phyloP scores from a whole-genome alignment of 2,329 filamentous ascomycete genomes.

The Aureobasidium sp. region DNA sequence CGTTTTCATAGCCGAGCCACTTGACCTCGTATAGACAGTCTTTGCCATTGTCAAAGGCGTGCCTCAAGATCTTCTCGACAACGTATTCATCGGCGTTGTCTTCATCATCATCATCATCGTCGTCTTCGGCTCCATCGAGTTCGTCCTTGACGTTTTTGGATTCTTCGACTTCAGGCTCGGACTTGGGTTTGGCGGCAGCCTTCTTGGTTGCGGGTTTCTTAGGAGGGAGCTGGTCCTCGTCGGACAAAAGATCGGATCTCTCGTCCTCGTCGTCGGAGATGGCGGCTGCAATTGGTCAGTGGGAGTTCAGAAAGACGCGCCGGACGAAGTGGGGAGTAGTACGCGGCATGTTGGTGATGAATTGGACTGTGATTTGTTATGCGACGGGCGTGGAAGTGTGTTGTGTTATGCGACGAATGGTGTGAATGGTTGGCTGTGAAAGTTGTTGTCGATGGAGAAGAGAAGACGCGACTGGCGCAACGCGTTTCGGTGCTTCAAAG shows the following conservation, averaged over 20 bases:
- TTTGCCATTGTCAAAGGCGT: constrained; percentile 52
- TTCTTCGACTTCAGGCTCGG: constrained; percentile 16
- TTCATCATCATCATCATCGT: constrained; percentile 24
- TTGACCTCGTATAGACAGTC: constrained; percentile 61
- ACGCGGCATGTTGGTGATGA: constrained; percentile 12
- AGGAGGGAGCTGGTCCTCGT: constrained; percentile 19
- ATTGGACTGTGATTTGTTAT: background rate
- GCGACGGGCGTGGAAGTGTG: background rate
- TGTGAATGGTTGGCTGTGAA: too few relatives aligned
- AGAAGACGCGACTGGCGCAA: background rate
- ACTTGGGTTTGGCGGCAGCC: background rate
- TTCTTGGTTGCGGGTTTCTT: constrained; percentile 17
- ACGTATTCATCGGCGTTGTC: constrained; percentile 45
- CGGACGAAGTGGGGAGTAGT: background rate
- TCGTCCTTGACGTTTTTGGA: constrained; percentile 19
- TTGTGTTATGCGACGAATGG: background rate
- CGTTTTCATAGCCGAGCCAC: constrained; percentile 69
- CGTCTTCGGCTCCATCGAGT: background rate
- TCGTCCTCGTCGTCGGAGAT: constrained; percentile 29
- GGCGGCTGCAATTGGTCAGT: constrained; percentile 23
- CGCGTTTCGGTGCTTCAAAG: background rate
- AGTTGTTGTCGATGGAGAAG: background rate
- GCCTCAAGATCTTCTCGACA: constrained; percentile 64
- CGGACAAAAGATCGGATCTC: constrained; percentile 19
- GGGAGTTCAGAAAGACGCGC: background rate